Conservation (phyloP, 352 stramenopile species). For the Pythium diclinum region DNA sequence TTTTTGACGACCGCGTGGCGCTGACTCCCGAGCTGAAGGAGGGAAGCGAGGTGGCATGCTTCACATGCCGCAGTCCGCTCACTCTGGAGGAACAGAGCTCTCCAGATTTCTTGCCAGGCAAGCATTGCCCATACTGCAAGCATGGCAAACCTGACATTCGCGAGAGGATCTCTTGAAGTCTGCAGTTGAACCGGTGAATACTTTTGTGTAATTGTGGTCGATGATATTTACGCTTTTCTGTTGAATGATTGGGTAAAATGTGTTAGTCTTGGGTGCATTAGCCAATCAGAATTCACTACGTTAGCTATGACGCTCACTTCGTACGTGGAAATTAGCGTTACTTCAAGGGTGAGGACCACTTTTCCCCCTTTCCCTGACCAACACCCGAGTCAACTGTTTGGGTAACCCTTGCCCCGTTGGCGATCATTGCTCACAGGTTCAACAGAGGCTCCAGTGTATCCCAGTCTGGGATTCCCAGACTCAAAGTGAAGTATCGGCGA, state of each 20-base stretch:
- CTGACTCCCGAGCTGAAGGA: constrained; percentile 60
- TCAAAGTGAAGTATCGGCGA: background rate
- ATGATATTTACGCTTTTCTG: constrained; percentile 4
- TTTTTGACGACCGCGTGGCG: constrained; percentile 75
- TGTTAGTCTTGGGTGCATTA: background rate
- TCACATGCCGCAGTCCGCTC: constrained; percentile 53
- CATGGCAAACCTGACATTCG: constrained; percentile 51
- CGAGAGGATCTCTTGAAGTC: background rate
- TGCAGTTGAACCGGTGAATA: constrained; percentile 12
- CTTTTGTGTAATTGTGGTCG: constrained; percentile 12
- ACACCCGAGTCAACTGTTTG: background rate
- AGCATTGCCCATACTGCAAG: constrained; percentile 58
- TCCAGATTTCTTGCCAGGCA: constrained; percentile 35
- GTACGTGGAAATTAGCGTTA: background rate
- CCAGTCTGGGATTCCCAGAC: too few species aligned
- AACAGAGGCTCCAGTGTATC: background rate
- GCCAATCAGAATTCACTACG: background rate
- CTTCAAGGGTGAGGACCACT: background rate
- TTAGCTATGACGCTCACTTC: background rate
- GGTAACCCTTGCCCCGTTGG: background rate
- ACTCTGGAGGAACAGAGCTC: constrained; percentile 48
- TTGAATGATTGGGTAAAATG: background rate
- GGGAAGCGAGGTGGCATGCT: constrained; percentile 42
- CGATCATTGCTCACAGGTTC: constrained; percentile 4
- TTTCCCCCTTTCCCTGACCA: constrained; percentile 1